These are phyloP conservation scores for Arthrobotrys entomopaga DNA, from an alignment of 2,329 filamentous ascomycete genomes.

Conservation along the genomic window DNA sequence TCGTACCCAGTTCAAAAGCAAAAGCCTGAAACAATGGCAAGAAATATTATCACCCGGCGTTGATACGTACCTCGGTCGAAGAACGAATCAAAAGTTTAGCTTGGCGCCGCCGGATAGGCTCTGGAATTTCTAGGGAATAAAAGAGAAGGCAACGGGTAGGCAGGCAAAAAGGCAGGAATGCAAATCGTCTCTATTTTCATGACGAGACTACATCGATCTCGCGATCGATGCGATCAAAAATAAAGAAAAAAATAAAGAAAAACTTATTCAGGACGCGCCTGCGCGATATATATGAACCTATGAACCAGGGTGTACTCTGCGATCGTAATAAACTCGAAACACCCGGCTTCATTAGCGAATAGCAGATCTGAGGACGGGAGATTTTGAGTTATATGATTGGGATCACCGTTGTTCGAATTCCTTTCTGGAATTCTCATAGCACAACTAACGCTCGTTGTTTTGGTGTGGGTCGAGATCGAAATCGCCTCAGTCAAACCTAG, in stretches of 20 bases:
- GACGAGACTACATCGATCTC: neutral
- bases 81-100: too few species aligned
- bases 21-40: too few species aligned
- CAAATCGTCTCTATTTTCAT: too few species aligned
- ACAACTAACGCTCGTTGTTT: slow-evolving; percentile 9
- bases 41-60: too few species aligned
- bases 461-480: slow-evolving; percentile 6
- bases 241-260: slow-evolving; percentile 36
- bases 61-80: too few species aligned
- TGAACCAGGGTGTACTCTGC: slow-evolving; percentile 3
- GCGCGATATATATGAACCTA: slow-evolving; percentile 8
- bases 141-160: too few species aligned
- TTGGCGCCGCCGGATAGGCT: too few species aligned
- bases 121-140: too few species aligned
- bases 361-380: neutral
- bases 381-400: slow-evolving; percentile 5
- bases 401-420: neutral
- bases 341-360: slow-evolving; percentile 1
- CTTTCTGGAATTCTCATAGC: slow-evolving; percentile 4
- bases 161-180: too few species aligned
- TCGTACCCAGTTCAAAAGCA: too few species aligned
- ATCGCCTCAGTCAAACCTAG: neutral
- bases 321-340: slow-evolving; percentile 16
- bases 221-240: slow-evolving; percentile 18
- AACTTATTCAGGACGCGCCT: slow-evolving; percentile 3